Percentiles rank a stretch among this genome's conserved stretches.
These are phyloP conservation scores for Malassezia cuniculi DNA, from an alignment of 1,284 basidiomycete genomes.

Conservation along the genomic window DNA sequence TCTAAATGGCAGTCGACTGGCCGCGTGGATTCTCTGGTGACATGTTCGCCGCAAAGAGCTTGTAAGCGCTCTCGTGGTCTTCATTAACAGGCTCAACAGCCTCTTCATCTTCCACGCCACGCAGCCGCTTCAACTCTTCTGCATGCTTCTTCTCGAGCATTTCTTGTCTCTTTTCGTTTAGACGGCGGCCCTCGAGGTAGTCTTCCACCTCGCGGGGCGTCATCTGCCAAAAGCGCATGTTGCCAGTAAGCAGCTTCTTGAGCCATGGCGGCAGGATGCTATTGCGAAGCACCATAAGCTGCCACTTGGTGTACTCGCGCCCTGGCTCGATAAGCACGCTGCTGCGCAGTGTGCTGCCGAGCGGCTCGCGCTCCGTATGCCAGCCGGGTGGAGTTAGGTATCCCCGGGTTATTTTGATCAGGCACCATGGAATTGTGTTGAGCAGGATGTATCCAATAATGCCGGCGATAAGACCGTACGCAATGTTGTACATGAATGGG, in stretches of 20 bases:
- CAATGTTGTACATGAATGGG: conserved; percentile 54
- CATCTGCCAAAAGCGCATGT: conserved; percentile 38
- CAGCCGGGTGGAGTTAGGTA: conserved; percentile 56
- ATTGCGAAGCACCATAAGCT: conserved; percentile 2
- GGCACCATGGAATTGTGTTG: conserved; percentile 56
- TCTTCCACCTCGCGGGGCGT: conserved; percentile 35
- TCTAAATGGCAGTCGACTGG: too few relatives aligned
- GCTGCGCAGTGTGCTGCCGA: too few relatives aligned
- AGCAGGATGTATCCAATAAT: conserved; percentile 59
- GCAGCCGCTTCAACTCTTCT: conserved; percentile 17
- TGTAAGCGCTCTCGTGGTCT: too few relatives aligned
- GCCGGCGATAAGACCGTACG: conserved; percentile 75
- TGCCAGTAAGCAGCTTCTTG: conserved; percentile 28
- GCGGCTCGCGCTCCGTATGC: conserved; percentile 41
- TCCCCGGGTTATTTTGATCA: conserved; percentile 54
- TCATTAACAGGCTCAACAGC: not conserved
- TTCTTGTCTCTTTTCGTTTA: conserved; percentile 22
- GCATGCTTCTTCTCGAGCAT: conserved; percentile 22
- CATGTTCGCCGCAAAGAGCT: too few relatives aligned
- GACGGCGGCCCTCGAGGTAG: conserved; percentile 32
- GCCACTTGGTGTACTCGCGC: conserved; percentile 17
- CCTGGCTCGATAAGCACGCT: conserved; percentile 1
- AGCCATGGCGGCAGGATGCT: conserved; percentile 38
- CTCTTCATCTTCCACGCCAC: conserved; percentile 1
- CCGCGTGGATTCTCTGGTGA: too few relatives aligned